Percentiles rank a stretch among this genome's conserved stretches.
phyloP scores from a whole-genome alignment of 805 yeast genomes.

The Zygoascus bituminiphila region DNA sequence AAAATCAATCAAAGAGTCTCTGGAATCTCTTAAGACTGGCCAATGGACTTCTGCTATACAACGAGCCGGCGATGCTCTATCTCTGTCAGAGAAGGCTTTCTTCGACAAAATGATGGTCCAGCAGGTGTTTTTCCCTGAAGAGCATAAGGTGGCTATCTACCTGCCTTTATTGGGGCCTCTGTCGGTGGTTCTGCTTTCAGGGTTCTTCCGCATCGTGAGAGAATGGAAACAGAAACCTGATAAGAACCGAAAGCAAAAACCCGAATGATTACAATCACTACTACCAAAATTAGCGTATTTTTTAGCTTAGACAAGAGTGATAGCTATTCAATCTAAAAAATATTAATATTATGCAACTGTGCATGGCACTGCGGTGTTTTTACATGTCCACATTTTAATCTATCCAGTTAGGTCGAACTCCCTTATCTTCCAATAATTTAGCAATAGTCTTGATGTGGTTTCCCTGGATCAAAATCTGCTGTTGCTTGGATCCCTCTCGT shows the following conservation, averaged over 20 bases:
- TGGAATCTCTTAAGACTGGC: conserved; percentile 26
- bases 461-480: conserved; percentile 85
- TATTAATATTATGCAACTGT: too few species aligned
- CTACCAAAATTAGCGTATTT: too few species aligned
- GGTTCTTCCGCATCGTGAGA: conserved; percentile 22
- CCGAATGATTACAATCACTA: too few species aligned
- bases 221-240: conserved; percentile 18
- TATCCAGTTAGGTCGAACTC: conserved; percentile 61
- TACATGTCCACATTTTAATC: neutral
- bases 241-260: neutral
- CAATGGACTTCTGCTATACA: conserved; percentile 35
- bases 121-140: conserved; percentile 90
- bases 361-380: too few species aligned
- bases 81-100: conserved; percentile 65
- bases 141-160: conserved; percentile 90
- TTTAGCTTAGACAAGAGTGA: too few species aligned
- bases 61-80: conserved; percentile 45
- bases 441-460: conserved; percentile 61
- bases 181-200: conserved; percentile 44
- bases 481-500: conserved; percentile 42
- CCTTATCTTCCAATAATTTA: conserved; percentile 51
- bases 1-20: conserved; percentile 32
- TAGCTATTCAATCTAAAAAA: too few species aligned
- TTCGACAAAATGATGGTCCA: conserved; percentile 94
- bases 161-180: conserved; percentile 87